Percentiles rank a stretch among this genome's conserved stretches.
Conservation (phyloP, 148 eudicot species). For the Diospyros kaki region DNA sequence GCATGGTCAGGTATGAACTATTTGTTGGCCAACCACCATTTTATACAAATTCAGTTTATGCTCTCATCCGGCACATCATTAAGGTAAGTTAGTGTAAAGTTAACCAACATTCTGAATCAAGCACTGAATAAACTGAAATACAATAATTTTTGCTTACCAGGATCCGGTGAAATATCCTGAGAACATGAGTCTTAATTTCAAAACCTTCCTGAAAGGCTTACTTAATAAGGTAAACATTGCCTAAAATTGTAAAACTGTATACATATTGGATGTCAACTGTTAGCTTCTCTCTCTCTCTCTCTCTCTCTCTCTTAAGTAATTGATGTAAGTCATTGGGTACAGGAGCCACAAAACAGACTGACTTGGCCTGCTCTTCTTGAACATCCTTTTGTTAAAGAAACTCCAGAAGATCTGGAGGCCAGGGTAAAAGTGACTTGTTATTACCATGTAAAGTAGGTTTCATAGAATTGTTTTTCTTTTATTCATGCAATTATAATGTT, state of each 20-base stretch:
- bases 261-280: background rate
- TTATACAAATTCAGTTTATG: slow-evolving; percentile 92
- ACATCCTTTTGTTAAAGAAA: slow-evolving; percentile 83
- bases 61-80: slow-evolving; percentile 85
- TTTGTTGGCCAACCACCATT: slow-evolving; percentile 99
- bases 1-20: slow-evolving; percentile 77
- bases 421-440: slow-evolving; percentile 23
- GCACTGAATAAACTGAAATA: background rate
- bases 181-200: slow-evolving; percentile 79
- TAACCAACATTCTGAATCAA: slow-evolving; percentile 4
- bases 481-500: background rate
- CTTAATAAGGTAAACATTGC: slow-evolving; percentile 69
- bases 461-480: background rate
- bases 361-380: slow-evolving; percentile 96
- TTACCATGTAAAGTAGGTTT: slow-evolving; percentile 2
- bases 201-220: slow-evolving; percentile 85
- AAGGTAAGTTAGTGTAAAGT: slow-evolving; percentile 48
- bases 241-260: background rate
- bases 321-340: slow-evolving; percentile 19
- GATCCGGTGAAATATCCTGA: slow-evolving; percentile 98
- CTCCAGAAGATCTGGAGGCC: slow-evolving; percentile 44
- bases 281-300: background rate
- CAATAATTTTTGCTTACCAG: slow-evolving; percentile 31
- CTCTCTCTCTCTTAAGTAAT: slow-evolving; percentile 9
- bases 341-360: slow-evolving; percentile 88